These are phyloP conservation scores for Salvia splendens DNA, from an alignment of 257 asterid genomes.

Conservation along the genomic window DNA sequence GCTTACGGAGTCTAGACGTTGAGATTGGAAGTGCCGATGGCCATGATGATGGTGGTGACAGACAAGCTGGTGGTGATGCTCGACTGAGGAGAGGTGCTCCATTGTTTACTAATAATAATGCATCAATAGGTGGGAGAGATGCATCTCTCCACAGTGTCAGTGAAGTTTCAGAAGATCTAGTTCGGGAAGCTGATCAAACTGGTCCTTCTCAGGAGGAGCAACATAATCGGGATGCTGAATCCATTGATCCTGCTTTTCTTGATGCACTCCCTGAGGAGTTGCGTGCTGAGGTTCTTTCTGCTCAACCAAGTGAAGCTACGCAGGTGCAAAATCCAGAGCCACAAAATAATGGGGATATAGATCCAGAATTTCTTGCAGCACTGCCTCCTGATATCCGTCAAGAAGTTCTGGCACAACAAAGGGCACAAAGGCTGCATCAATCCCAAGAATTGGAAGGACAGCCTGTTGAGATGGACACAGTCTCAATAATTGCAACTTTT, in stretches of 20 bases:
- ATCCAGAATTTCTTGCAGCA: slow-evolving; percentile 97
- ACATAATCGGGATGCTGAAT: slow-evolving; percentile 54
- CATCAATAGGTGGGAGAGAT: slow-evolving; percentile 64
- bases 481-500: slow-evolving; percentile 93
- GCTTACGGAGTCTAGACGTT: slow-evolving; percentile 92
- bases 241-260: slow-evolving; percentile 91
- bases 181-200: slow-evolving; percentile 70
- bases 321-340: slow-evolving; percentile 82
- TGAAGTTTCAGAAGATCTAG: slow-evolving; percentile 83
- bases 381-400: slow-evolving; percentile 94
- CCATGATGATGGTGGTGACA: slow-evolving; percentile 87
- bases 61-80: slow-evolving; percentile 63
- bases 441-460: slow-evolving; percentile 95
- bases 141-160: slow-evolving; percentile 77
- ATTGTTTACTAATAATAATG: slow-evolving; percentile 48
- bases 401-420: slow-evolving; percentile 92
- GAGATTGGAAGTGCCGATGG: slow-evolving; percentile 99
- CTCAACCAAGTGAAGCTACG: slow-evolving; percentile 75
- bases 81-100: slow-evolving; percentile 68
- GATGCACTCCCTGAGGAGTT: slow-evolving; percentile 96
- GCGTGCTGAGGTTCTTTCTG: slow-evolving; percentile 96
- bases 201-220: slow-evolving; percentile 61
- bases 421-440: slow-evolving; percentile 87
- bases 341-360: slow-evolving; percentile 79
- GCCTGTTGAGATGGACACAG: slow-evolving; percentile 99